A percentile compares a stretch with the other conserved stretches of the same genome.
Conservation (phyloP, 2,329 filamentous ascomycete genomes). For the Pyrenophora teres region DNA sequence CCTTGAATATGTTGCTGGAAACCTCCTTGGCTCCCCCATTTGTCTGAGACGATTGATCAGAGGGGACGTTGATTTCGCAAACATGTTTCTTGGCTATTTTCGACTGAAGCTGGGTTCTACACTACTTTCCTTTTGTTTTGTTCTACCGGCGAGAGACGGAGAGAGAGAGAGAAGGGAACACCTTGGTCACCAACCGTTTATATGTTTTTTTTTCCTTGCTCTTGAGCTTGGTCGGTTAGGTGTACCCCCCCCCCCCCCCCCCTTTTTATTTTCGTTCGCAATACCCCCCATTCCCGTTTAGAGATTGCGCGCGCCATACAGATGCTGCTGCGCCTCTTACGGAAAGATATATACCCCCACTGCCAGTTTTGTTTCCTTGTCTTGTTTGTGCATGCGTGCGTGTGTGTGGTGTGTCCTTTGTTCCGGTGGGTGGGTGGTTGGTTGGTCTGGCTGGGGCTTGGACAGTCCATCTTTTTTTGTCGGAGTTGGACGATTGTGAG, state of each 20-base stretch:
- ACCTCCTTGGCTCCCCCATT: slow-evolving; percentile 22
- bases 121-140: not conserved
- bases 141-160: too few species aligned
- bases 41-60: slow-evolving; percentile 39
- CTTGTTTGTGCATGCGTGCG: too few species aligned
- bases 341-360: slow-evolving; percentile 41
- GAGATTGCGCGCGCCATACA: too few species aligned
- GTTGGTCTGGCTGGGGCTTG: not conserved
- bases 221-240: slow-evolving; percentile 1
- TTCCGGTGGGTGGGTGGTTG: too few species aligned
- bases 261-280: not conserved
- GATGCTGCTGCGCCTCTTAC: not conserved
- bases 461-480: too few species aligned
- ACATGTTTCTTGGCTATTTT: too few species aligned
- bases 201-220: not conserved
- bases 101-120: not conserved
- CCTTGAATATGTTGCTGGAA: slow-evolving; percentile 27
- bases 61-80: too few species aligned
- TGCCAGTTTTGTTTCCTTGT: slow-evolving; percentile 5
- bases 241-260: not conserved
- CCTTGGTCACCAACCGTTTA: slow-evolving; percentile 8
- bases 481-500: too few species aligned
- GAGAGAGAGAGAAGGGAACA: not conserved
- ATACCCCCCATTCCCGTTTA: not conserved
- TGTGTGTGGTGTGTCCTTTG: too few species aligned